Evolutionary conservation across 2,329 filamentous ascomycete species (phyloP), one percentile per base, ranked within the genome.

Genomic region (Tolypocladium tundrense): DNA sequence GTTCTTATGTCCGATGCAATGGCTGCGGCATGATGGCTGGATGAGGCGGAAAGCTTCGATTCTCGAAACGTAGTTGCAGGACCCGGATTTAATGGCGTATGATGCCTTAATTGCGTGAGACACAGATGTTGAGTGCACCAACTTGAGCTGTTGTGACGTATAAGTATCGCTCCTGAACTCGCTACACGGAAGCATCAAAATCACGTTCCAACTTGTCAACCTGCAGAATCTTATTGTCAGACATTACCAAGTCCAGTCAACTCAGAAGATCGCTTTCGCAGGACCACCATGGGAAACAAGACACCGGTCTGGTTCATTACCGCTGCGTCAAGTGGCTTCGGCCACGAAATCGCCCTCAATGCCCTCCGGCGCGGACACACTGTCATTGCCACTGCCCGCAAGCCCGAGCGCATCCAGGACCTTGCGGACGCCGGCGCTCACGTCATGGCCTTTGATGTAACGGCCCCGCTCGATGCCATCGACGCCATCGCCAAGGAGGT

Each of bases 271-370:
- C 35, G 35, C 35, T 13, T 16, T 41, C 40, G 19, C 40, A 61
- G 72, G 66, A 53, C 72, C 13, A 56, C 37, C 16, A 62, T 60
- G 57, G 53, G 42, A 19, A 55, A 60, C 50, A 54, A 60, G 53
- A 61, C 61, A 3, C 72, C 70, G 51, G 73, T 79, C 37, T 83
- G 81, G 79, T 76, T 84, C 68, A 77, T 83, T 64, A 77, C 75
- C 13, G 80, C 78, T 33, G 74, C 74, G 52, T 79, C 78, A 27
- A 79, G 75, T 21, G 80, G 81, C 55, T 77, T 83, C 59, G 81
- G 81, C 8, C 68, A 70, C 6, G 67, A 70, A 8, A 75, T 82
- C 35, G 74, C 75, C 37, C 64, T 72, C 37, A 63, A 69, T 13
- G 75, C 79, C 1, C 71, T 83, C 7, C 64, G 68, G 2, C 71